Evolutionary conservation across 805 yeast species (phyloP).

Genomic region (Priceomyces carsonii): DNA sequence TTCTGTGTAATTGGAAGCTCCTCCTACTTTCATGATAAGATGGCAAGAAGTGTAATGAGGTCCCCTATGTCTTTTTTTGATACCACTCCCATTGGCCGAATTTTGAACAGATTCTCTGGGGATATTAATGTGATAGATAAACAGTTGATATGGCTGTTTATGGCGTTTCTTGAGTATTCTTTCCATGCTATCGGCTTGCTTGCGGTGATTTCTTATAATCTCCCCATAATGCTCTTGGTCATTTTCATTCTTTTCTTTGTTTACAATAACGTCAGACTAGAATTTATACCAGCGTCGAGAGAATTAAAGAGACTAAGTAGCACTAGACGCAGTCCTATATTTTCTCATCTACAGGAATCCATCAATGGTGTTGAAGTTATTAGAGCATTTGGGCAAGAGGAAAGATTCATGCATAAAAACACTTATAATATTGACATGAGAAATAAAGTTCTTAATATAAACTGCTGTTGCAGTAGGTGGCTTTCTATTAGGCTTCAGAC

Average conservation of each 20-base stretch:
- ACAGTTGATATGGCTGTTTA: conserved; percentile 32
- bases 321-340: conserved; percentile 24
- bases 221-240: conserved; percentile 34
- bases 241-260: conserved; percentile 24
- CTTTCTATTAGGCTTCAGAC: conserved; percentile 37
- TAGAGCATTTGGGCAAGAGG: conserved; percentile 43
- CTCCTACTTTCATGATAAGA: conserved; percentile 34
- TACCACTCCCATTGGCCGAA: conserved; percentile 42
- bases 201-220: conserved; percentile 28
- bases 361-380: conserved; percentile 38
- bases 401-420: conserved; percentile 53
- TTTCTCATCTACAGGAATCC: conserved; percentile 38
- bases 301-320: conserved; percentile 76
- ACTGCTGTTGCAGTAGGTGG: conserved; percentile 33
- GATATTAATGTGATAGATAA: conserved; percentile 35
- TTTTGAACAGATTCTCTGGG: conserved; percentile 40
- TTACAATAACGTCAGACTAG: conserved; percentile 30
- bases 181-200: conserved; percentile 20
- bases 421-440: conserved; percentile 45
- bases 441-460: conserved; percentile 21
- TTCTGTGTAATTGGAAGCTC: conserved; percentile 30
- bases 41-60: conserved; percentile 35
- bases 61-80: conserved; percentile 45
- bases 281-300: conserved; percentile 46
- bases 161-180: conserved; percentile 22